phyloP scores from a whole-genome alignment of 73 alveolate genomes.

The Tetrahymena borealis region DNA sequence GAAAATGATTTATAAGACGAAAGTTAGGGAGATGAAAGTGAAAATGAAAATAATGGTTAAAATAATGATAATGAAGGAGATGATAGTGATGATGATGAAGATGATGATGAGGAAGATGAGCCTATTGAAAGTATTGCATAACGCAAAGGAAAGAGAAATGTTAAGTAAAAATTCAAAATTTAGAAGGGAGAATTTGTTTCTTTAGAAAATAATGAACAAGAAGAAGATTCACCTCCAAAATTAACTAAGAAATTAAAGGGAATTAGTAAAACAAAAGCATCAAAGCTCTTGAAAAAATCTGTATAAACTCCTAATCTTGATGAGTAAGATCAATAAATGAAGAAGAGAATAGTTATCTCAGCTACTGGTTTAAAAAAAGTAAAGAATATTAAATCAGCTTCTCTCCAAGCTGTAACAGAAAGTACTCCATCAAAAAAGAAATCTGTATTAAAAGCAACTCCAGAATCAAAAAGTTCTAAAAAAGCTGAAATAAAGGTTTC shows the following conservation, averaged over 20 bases:
- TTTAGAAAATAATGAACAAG: neutral
- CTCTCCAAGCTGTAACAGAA: neutral
- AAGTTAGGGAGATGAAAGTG: too few species aligned
- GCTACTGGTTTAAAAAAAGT: neutral
- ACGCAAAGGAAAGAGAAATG: neutral
- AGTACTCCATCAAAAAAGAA: neutral
- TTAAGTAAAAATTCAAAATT: neutral
- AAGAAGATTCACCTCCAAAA: neutral
- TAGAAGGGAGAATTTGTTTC: neutral
- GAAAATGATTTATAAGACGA: too few species aligned
- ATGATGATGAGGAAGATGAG: neutral
- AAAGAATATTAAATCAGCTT: neutral
- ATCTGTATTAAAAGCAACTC: neutral
- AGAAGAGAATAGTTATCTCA: neutral
- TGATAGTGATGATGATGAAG: neutral
- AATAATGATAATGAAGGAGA: neutral
- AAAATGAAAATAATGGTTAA: neutral
- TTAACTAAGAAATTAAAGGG: neutral
- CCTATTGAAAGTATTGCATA: neutral
- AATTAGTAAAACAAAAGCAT: neutral
- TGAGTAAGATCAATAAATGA: neutral
- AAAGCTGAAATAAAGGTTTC: neutral
- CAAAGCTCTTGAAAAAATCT: neutral
- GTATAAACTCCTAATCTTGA: neutral
- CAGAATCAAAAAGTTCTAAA: neutral